Conservation (phyloP, 257 asterid species). For the Capsicum pubescens region DNA sequence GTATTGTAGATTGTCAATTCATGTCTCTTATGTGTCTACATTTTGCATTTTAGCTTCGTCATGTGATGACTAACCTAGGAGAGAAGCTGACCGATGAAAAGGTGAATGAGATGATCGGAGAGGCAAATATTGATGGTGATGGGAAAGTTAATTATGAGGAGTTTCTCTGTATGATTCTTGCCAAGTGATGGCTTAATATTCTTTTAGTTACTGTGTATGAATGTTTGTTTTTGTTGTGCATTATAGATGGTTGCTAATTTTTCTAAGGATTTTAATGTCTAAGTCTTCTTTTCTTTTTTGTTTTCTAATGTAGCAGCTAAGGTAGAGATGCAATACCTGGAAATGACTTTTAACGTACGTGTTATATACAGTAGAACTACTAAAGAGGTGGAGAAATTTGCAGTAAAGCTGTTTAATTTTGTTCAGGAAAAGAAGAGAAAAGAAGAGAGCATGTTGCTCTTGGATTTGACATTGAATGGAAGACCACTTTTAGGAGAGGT, state of each 20-base stretch:
- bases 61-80: conserved; percentile 63
- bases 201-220: conserved; percentile 21
- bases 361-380: conserved; percentile 69
- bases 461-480: conserved; percentile 97
- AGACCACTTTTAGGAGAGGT: conserved; percentile 83
- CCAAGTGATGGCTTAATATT: conserved; percentile 39
- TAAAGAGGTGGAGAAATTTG: conserved; percentile 81
- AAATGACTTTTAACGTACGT: conserved; percentile 66
- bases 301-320: conserved; percentile 27
- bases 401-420: conserved; percentile 70
- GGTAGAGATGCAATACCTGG: conserved; percentile 41
- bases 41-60: conserved; percentile 51
- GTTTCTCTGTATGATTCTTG: conserved; percentile 63
- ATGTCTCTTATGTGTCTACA: background rate
- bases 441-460: conserved; percentile 64
- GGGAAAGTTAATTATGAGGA: conserved; percentile 62
- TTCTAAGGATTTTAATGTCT: conserved; percentile 16
- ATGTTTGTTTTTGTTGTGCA: background rate
- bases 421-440: conserved; percentile 62
- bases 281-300: background rate
- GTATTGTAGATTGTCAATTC: background rate
- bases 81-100: conserved; percentile 68
- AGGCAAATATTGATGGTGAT: conserved; percentile 64
- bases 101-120: conserved; percentile 62
- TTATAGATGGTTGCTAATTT: background rate